A percentile compares a stretch with the other conserved stretches of the same genome.
Conservation (phyloP, 768 basidiomycete species). For the Mycena chlorophos region DNA sequence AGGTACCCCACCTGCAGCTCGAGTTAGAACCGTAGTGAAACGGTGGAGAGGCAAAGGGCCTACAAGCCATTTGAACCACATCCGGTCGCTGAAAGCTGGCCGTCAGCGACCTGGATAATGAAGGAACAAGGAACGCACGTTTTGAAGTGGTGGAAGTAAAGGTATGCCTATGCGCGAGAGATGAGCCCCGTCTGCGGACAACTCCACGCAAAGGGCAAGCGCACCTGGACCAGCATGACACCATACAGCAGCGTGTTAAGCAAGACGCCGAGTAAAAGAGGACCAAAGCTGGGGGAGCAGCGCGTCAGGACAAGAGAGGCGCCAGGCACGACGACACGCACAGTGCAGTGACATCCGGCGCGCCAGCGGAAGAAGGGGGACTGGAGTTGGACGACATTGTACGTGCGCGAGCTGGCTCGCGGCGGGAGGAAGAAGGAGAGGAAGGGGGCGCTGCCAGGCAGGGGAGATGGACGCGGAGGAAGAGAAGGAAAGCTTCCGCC, state of each 20-base stretch:
- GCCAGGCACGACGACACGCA: not conserved
- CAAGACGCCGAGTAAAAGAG: not conserved
- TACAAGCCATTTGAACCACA: constrained; percentile 7
- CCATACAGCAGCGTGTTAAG: not conserved
- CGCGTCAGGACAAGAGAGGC: not conserved
- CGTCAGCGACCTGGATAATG: no score
- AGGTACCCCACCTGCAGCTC: constrained; percentile 6
- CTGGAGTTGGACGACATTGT: no score
- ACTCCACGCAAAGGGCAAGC: no score
- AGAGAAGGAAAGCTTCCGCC: no score
- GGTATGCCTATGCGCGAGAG: no score
- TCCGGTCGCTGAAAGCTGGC: constrained; percentile 6
- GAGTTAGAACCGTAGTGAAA: not conserved
- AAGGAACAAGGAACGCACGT: not conserved
- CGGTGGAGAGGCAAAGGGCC: not conserved
- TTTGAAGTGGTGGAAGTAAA: constrained; percentile 1
- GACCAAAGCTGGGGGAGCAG: not conserved
- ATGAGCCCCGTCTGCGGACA: no score
- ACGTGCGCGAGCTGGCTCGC: no score
- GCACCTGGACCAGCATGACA: not conserved
- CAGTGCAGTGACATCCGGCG: not conserved
- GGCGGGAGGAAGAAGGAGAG: no score
- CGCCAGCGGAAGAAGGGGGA: no score
- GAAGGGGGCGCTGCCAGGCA: no score
- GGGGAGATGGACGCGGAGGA: no score